Evolutionary conservation across 805 yeast species (phyloP).

Genomic region (Phaffomyces antillensis): DNA sequence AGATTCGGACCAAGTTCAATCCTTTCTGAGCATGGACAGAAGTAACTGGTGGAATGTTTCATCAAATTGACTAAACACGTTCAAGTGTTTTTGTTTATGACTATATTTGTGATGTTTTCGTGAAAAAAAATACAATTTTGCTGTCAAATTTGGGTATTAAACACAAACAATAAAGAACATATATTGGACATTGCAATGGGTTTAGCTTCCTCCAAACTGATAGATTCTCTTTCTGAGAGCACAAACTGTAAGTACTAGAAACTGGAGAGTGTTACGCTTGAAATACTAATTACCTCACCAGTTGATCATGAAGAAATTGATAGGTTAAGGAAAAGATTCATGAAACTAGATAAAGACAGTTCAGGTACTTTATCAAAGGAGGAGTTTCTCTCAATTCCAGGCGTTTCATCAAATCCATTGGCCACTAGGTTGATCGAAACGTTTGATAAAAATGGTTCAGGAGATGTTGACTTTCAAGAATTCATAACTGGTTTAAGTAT

Average conservation of each 20-base stretch:
- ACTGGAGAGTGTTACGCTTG: neutral
- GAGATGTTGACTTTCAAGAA: constrained; percentile 92
- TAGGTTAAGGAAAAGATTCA: constrained; percentile 82
- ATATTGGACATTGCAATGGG: constrained; percentile 34
- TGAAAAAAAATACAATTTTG: neutral
- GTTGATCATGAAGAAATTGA: constrained; percentile 89
- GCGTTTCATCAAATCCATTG: constrained; percentile 82
- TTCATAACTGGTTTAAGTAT: constrained; percentile 82
- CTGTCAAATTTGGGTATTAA: neutral
- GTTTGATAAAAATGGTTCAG: constrained; percentile 88
- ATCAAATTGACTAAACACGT: too few species aligned
- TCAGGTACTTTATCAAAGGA: constrained; percentile 87
- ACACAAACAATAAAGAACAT: too few species aligned
- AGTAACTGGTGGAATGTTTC: constrained; percentile 2
- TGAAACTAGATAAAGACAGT: constrained; percentile 91
- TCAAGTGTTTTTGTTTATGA: too few species aligned
- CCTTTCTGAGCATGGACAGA: constrained; percentile 24
- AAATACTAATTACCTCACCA: constrained; percentile 13
- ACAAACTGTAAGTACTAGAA: constrained; percentile 53
- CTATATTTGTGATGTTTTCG: too few species aligned
- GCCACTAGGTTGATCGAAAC: constrained; percentile 89
- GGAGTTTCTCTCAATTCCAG: constrained; percentile 90
- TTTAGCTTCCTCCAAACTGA: constrained; percentile 47
- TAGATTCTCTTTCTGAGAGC: constrained; percentile 72
- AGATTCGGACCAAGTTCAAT: constrained; percentile 6